phyloP scores from a whole-genome alignment of 352 stramenopile genomes.

The Globisporangium yorkense region DNA sequence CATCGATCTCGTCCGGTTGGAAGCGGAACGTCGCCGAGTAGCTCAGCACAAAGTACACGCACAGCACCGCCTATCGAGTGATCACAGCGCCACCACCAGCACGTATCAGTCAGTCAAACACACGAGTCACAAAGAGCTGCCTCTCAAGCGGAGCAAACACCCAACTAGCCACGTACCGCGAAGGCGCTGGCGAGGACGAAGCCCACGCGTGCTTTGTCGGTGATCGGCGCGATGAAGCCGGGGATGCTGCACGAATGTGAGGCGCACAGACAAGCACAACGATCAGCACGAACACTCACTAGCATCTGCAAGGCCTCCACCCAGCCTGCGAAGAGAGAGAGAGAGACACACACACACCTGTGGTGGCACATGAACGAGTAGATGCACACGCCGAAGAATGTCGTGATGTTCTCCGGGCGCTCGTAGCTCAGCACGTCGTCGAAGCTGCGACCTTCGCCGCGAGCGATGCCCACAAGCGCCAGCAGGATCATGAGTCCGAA shows the following conservation, averaged over 20 bases:
- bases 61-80: conserved; percentile 49
- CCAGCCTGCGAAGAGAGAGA: neutral
- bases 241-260: conserved; percentile 41
- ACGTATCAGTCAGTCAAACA: neutral
- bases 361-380: conserved; percentile 91
- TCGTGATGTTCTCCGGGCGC: conserved; percentile 61
- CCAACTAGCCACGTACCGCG: conserved; percentile 33
- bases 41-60: conserved; percentile 78
- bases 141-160: conserved; percentile 1
- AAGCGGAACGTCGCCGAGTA: conserved; percentile 78
- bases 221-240: conserved; percentile 76
- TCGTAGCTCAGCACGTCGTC: conserved; percentile 71
- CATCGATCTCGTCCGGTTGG: conserved; percentile 68
- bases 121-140: neutral
- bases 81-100: neutral
- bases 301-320: neutral
- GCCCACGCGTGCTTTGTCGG: conserved; percentile 71
- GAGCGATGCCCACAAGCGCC: conserved; percentile 59
- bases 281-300: too few relatives aligned
- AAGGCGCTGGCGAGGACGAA: conserved; percentile 60
- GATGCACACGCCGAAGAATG: conserved; percentile 85
- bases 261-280: neutral
- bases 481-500: conserved; percentile 84
- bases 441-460: conserved; percentile 49
- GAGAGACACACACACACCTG: conserved; percentile 36